phyloP scores from a whole-genome alignment of 495 filamentous ascomycete species.

The Penicillium bialowiezense region DNA sequence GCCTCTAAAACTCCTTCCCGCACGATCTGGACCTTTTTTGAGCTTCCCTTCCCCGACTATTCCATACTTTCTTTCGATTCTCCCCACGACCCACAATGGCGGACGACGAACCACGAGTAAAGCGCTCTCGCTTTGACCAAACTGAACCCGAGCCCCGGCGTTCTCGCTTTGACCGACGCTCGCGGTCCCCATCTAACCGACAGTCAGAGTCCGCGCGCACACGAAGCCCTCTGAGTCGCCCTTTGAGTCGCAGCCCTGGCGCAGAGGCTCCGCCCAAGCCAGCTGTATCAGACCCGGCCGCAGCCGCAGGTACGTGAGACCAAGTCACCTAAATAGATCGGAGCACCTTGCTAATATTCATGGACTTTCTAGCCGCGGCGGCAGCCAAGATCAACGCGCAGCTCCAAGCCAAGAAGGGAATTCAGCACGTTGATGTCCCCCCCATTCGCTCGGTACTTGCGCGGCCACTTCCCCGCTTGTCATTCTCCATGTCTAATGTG shows the following conservation, averaged over 20 bases:
- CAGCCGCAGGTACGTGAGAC: conserved; percentile 68
- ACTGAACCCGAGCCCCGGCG: conserved; percentile 74
- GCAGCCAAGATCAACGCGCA: conserved; percentile 92
- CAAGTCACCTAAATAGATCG: not conserved
- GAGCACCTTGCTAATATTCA: conserved; percentile 18
- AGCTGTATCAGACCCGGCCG: conserved; percentile 67
- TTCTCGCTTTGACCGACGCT: conserved; percentile 82
- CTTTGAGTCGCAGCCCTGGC: conserved; percentile 45
- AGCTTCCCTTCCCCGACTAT: conserved; percentile 2
- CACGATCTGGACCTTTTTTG: conserved; percentile 14
- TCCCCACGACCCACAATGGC: conserved; percentile 53
- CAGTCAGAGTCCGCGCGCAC: conserved; percentile 64
- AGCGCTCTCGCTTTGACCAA: conserved; percentile 91
- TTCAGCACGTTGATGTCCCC: conserved; percentile 92
- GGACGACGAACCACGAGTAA: conserved; percentile 73
- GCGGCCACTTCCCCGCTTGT: not conserved
- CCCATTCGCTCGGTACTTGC: conserved; percentile 67
- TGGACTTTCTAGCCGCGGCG: conserved; percentile 64
- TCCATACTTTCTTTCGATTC: not conserved
- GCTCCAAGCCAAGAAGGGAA: conserved; percentile 87
- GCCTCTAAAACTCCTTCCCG: conserved; percentile 26
- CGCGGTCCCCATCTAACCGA: conserved; percentile 71
- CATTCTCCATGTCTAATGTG: conserved; percentile 4
- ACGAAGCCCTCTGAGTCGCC: conserved; percentile 69
- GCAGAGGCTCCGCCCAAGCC: conserved; percentile 35